phyloP scores from a whole-genome alignment of 192 early-diverging fungal genomes.

The Backusella liffmaniae region DNA sequence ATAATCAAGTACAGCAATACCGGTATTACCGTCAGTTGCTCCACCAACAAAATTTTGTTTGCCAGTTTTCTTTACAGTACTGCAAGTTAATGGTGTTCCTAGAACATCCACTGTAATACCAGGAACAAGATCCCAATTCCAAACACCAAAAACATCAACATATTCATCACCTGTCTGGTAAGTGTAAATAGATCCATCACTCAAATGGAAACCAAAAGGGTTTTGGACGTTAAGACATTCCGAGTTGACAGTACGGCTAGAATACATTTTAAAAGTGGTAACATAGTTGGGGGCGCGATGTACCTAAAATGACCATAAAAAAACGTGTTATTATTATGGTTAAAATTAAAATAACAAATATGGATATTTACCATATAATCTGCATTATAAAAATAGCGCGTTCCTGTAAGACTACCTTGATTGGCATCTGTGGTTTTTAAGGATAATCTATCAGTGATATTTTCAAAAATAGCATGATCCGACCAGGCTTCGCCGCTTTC shows the following conservation, averaged over 20 bases:
- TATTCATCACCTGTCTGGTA: slow-evolving; percentile 34
- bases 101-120: slow-evolving; percentile 28
- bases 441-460: slow-evolving; percentile 11
- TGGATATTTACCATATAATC: slow-evolving; percentile 13
- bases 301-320: slow-evolving; percentile 4
- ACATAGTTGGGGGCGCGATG: slow-evolving; percentile 20
- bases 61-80: slow-evolving; percentile 6
- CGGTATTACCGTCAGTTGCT: slow-evolving; percentile 17
- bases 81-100: slow-evolving; percentile 18
- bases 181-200: slow-evolving; percentile 30
- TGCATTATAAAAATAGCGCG: slow-evolving; percentile 13
- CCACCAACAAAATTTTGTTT: slow-evolving; percentile 27
- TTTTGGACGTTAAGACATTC: slow-evolving; percentile 32
- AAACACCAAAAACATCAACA: slow-evolving; percentile 28
- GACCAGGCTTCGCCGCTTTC: slow-evolving; percentile 18
- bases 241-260: slow-evolving; percentile 22
- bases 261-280: slow-evolving; percentile 34
- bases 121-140: slow-evolving; percentile 30
- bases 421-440: background rate
- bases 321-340: background rate
- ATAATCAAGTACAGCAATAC: slow-evolving; percentile 29
- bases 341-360: background rate
- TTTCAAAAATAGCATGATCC: slow-evolving; percentile 7
- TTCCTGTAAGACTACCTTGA: slow-evolving; percentile 15
- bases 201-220: slow-evolving; percentile 29